Evolutionary conservation across 2,329 filamentous ascomycete genomes (phyloP).

Genomic region (Calonectria fujianensis): DNA sequence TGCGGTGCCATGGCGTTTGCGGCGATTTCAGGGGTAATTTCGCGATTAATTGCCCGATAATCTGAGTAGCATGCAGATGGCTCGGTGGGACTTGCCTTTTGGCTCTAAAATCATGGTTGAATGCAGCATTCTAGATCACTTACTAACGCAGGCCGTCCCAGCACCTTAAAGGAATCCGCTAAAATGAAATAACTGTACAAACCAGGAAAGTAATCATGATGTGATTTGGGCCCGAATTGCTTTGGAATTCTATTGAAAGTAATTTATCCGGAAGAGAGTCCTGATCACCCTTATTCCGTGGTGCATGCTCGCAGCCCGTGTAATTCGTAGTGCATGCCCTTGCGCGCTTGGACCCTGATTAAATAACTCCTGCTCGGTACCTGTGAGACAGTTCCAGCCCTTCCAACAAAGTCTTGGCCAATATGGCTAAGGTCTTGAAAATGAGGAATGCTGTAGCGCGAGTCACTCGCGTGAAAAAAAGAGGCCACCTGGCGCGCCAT

Average conservation of each 20-base stretch:
- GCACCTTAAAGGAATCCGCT: slow-evolving; percentile 11
- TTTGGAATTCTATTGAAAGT: slow-evolving; percentile 15
- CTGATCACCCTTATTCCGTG: not conserved
- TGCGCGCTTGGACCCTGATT: not conserved
- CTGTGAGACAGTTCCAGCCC: too few species aligned
- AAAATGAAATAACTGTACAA: slow-evolving; percentile 7
- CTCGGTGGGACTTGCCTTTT: not conserved
- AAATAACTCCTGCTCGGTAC: too few species aligned
- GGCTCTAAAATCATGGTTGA: not conserved
- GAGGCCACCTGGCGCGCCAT: too few species aligned
- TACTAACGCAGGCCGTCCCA: slow-evolving; percentile 19
- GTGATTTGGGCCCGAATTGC: not conserved
- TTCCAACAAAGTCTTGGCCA: too few species aligned
- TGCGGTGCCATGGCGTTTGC: slow-evolving; percentile 13
- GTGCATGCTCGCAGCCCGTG: not conserved
- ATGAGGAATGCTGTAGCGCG: too few species aligned
- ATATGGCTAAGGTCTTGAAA: too few species aligned
- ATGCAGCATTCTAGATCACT: slow-evolving; percentile 9
- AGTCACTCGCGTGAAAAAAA: too few species aligned
- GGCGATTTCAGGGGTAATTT: slow-evolving; percentile 21
- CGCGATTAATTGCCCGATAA: slow-evolving; percentile 18
- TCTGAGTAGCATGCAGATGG: slow-evolving; percentile 16
- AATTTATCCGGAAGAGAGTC: not conserved
- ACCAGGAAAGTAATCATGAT: not conserved
- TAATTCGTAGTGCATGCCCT: not conserved